Evolutionary conservation across 169 alveolate genomes (phyloP).

Genomic region (Babesia divergens): DNA sequence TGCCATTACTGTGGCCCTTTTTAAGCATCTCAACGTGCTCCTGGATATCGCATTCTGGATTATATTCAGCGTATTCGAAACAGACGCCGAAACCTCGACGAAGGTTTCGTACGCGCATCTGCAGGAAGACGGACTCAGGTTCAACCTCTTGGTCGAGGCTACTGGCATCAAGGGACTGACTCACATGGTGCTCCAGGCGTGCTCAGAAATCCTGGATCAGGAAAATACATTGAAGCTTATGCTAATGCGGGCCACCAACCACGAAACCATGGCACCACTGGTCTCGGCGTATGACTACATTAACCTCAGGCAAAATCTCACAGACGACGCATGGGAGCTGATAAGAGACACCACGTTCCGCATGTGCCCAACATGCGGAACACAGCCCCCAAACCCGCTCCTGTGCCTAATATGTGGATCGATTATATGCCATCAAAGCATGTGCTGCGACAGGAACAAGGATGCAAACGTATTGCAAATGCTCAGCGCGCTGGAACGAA

Average conservation of each 20-base stretch:
- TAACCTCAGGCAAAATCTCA: constrained; percentile 17
- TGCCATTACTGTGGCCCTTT: background rate
- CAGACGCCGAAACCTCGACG: constrained; percentile 13
- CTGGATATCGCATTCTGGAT: constrained; percentile 59
- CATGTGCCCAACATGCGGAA: constrained; percentile 53
- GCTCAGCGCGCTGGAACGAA: constrained; percentile 16
- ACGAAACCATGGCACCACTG: constrained; percentile 49
- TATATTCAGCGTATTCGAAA: constrained; percentile 19
- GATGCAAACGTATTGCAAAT: background rate
- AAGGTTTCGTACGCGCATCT: constrained; percentile 41
- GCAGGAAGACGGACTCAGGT: constrained; percentile 7
- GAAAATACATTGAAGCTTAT: background rate
- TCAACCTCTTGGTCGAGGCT: constrained; percentile 28
- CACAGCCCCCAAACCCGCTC: constrained; percentile 39
- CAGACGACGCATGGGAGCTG: constrained; percentile 47
- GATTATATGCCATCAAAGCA: constrained; percentile 29
- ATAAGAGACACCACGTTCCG: constrained; percentile 22
- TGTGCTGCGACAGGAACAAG: constrained; percentile 45
- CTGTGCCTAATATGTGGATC: constrained; percentile 65
- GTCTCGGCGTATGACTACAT: constrained; percentile 29
- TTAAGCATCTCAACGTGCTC: constrained; percentile 7
- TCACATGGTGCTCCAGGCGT: background rate
- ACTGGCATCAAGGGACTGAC: background rate
- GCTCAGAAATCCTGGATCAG: background rate
- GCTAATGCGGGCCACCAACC: constrained; percentile 27